Percentiles rank a stretch among this genome's conserved stretches.
Conservation (phyloP, 306 rosid species). For the Prunus armeniaca region DNA sequence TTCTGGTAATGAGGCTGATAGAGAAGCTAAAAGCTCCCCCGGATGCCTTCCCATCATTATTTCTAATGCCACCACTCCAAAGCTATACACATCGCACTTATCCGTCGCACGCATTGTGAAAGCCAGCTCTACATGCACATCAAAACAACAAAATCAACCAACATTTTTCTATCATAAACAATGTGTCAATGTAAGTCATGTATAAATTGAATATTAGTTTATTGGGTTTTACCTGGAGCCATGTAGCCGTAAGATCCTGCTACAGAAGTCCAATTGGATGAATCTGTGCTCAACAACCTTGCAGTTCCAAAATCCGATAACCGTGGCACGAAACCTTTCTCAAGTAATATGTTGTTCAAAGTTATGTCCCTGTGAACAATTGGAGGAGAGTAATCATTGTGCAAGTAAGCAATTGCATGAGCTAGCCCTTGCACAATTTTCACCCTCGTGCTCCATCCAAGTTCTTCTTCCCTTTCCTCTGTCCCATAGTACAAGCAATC, state of each 20-base stretch:
- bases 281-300: constrained; percentile 35
- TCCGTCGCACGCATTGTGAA: constrained; percentile 46
- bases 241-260: not conserved
- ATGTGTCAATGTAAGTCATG: not conserved
- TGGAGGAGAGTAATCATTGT: constrained; percentile 46
- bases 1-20: constrained; percentile 18
- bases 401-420: constrained; percentile 55
- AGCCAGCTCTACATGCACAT: constrained; percentile 45
- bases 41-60: constrained; percentile 66
- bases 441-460: constrained; percentile 42
- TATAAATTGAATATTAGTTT: not conserved
- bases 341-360: constrained; percentile 47
- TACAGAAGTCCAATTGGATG: constrained; percentile 10
- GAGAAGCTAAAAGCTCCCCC: constrained; percentile 36
- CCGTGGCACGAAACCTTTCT: constrained; percentile 35
- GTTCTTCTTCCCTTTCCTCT: constrained; percentile 20
- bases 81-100: constrained; percentile 60
- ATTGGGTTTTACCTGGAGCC: constrained; percentile 30
- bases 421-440: constrained; percentile 51
- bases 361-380: constrained; percentile 53
- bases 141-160: not conserved
- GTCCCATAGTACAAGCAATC: not conserved
- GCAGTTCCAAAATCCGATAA: constrained; percentile 66
- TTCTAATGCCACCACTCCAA: constrained; percentile 58
- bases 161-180: too few species aligned